Conservation (phyloP, 805 yeast species). For the Yarrowia phangngaensis region DNA sequence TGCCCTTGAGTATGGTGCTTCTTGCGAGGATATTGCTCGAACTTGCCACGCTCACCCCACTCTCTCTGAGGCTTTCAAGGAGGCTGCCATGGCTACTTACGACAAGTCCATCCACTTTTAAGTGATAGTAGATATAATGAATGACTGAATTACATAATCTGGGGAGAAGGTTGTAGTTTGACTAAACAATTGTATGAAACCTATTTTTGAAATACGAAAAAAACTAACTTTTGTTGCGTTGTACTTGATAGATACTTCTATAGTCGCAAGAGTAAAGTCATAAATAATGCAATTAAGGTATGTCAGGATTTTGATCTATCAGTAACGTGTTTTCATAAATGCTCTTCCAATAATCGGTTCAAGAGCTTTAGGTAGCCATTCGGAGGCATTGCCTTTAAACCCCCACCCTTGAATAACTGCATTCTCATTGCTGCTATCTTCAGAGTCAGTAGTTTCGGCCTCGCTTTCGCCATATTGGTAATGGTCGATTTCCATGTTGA, state of each 20-base stretch:
- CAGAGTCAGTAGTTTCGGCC: slow-evolving; percentile 49
- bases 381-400: slow-evolving; percentile 76
- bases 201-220: no score
- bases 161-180: no score
- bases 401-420: slow-evolving; percentile 54
- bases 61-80: slow-evolving; percentile 94
- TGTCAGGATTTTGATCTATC: not conserved
- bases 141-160: slow-evolving; percentile 57
- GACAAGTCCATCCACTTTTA: slow-evolving; percentile 88
- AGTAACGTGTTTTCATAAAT: slow-evolving; percentile 5
- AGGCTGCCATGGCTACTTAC: slow-evolving; percentile 90
- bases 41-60: slow-evolving; percentile 99
- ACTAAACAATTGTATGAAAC: no score
- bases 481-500: slow-evolving; percentile 50
- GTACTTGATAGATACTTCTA: no score
- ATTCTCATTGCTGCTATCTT: slow-evolving; percentile 40
- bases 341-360: slow-evolving; percentile 43
- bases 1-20: slow-evolving; percentile 98
- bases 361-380: slow-evolving; percentile 61
- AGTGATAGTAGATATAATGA: slow-evolving; percentile 32
- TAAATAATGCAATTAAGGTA: slow-evolving; percentile 16
- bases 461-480: slow-evolving; percentile 22
- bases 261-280: no score
- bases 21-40: slow-evolving; percentile 96
- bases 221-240: no score